phyloP scores from a whole-genome alignment of 1,284 basidiomycete species.

The Trichosporon sp. region DNA sequence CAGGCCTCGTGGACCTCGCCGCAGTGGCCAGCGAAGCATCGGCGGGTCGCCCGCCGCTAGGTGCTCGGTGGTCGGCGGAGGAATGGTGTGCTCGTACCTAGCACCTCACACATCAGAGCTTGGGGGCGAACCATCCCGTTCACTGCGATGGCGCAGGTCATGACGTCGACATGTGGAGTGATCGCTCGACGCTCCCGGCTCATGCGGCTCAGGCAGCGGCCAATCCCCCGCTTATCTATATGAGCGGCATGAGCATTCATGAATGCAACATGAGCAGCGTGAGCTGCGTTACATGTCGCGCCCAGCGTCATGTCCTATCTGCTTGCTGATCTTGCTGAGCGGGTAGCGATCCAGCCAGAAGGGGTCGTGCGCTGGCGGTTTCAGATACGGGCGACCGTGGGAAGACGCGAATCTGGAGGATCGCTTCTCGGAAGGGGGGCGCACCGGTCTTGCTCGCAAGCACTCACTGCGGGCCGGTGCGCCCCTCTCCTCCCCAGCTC shows the following conservation, averaged over 20 bases:
- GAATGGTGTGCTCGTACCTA: not conserved
- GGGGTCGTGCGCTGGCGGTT: not conserved
- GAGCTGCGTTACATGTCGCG: not conserved
- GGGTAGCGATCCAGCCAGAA: not conserved
- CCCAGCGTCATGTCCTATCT: not conserved
- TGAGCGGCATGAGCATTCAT: not conserved
- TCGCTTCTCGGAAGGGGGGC: not conserved
- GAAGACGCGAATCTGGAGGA: not conserved
- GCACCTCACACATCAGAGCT: not conserved
- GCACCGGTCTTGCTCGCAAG: too few relatives aligned
- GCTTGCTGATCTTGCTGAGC: not conserved
- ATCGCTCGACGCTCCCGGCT: not conserved
- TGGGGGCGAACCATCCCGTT: not conserved
- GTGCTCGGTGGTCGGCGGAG: too few relatives aligned
- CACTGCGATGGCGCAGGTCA: not conserved
- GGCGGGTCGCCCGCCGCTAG: too few relatives aligned
- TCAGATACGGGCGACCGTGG: not conserved
- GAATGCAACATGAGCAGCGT: not conserved
- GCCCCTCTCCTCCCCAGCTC: too few relatives aligned
- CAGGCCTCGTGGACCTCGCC: not conserved
- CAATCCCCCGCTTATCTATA: not conserved
- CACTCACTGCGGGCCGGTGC: too few relatives aligned
- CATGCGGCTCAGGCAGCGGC: not conserved
- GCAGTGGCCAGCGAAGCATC: not conserved
- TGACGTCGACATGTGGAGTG: not conserved